Base-by-base conservation (phyloP, 345 rosid genomes). In the Syzygium aromaticum region DNA sequence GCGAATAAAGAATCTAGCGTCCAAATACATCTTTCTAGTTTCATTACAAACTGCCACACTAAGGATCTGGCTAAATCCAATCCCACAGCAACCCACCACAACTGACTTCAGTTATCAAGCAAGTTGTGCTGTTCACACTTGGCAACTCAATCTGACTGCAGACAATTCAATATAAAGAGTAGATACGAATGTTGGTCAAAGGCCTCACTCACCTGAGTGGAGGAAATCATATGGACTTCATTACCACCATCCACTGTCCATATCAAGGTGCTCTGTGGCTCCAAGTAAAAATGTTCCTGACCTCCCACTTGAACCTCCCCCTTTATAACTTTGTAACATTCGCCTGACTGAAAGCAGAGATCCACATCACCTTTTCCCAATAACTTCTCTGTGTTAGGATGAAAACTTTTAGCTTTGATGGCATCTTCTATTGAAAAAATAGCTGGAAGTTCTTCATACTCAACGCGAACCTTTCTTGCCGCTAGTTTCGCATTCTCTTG, bases 251-350 rank as follows among this genome's bases (percentile, higher is more conserved):
- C 99, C 86, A 89, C 54, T 9, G 99, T 94, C 99, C 99, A 98
- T 92, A 98, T 90, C 87, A 96, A 91, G 88, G 92, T 98, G 92
- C 98, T 92, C 12, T 98, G 92, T 54, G 99, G 93, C 86, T 98
- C 99, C 91, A 98, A 89, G 92, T 98, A 98, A 88, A 98, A 98
- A 90, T 98, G 99, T 86, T 98, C 99, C 91, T 98, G 99, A 87
- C 99, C 98, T 88, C 99, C 99, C 52, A 98, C 93, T 89, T 92
- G 95, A 91, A 98, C 99, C 88, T 95, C 95, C 77, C 98, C 99
- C 85, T 94, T 94, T 84, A 95, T 89, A 63, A 96, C 91, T 89
- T 87, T 94, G 91, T 95, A 94, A 91, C 99, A 96, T 86, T 91
- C 91, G 73, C 93, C 95, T 5, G 99, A 96, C 21, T 90, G 89